Evolutionary conservation across 73 alveolate species (phyloP).

Genomic region (Paramecium pentaurelia): DNA sequence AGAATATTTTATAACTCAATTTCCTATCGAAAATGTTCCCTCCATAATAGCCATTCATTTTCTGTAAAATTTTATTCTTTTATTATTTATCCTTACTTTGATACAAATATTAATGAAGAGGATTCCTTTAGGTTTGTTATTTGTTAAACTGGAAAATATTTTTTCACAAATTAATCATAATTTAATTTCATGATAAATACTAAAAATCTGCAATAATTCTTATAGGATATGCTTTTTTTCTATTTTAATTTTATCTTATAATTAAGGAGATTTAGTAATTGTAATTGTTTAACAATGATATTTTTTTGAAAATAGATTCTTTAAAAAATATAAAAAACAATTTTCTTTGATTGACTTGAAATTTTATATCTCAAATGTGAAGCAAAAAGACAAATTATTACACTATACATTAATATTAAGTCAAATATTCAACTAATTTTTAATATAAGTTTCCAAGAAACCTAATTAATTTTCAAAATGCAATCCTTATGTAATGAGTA

Average conservation of each 20-base stretch:
- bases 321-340: too few species aligned
- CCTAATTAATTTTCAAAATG: too few species aligned
- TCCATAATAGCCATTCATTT: not conserved
- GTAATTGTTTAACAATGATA: not conserved
- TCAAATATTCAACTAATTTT: too few species aligned
- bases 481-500: too few species aligned
- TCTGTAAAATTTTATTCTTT: not conserved
- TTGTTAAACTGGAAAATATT: not conserved
- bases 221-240: not conserved
- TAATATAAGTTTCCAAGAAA: too few species aligned
- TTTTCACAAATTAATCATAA: not conserved
- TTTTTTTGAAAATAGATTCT: not conserved
- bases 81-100: not conserved
- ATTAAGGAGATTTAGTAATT: not conserved
- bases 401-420: too few species aligned
- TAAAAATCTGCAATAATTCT: not conserved
- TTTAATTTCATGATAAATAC: not conserved
- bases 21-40: not conserved
- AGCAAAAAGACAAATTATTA: not conserved
- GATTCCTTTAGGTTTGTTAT: not conserved
- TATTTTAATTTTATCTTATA: not conserved
- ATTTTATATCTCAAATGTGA: not conserved
- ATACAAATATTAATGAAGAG: not conserved
- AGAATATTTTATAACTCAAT: not conserved
- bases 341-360: too few species aligned